Conservation (phyloP, 2,329 filamentous ascomycete species). For the Penicillium sp. region DNA sequence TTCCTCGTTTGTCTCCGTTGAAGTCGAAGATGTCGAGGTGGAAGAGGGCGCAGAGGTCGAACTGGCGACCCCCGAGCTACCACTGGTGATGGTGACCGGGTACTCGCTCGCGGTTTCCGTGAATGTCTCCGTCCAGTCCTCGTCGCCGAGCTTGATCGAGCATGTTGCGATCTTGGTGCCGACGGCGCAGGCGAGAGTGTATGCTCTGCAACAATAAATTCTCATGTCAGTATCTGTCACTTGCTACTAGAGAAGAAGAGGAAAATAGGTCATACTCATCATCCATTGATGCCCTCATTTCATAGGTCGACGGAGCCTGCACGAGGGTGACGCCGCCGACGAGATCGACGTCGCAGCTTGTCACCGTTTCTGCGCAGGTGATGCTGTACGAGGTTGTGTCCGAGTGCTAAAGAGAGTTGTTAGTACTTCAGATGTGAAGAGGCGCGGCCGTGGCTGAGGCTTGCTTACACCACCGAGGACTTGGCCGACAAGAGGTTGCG, state of each 20-base stretch:
- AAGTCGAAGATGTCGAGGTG: not conserved
- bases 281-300: not conserved
- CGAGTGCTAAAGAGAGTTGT: not conserved
- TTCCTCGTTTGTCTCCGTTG: not conserved
- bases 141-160: not conserved
- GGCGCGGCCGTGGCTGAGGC: no score
- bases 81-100: not conserved
- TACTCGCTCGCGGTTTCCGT: not conserved
- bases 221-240: not conserved
- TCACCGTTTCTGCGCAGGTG: not conserved
- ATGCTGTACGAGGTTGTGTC: not conserved
- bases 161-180: not conserved
- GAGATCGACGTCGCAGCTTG: not conserved
- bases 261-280: not conserved
- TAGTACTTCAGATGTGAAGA: not conserved
- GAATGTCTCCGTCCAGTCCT: not conserved
- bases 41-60: not conserved
- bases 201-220: not conserved
- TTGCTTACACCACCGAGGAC: not conserved
- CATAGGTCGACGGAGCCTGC: not conserved
- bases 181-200: not conserved
- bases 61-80: not conserved
- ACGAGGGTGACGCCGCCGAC: not conserved
- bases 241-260: no score
- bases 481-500: not conserved